A percentile compares a stretch with the other conserved stretches of the same genome.
phyloP scores from a whole-genome alignment of 2,329 filamentous ascomycete genomes.

The Fusarium chaquense region DNA sequence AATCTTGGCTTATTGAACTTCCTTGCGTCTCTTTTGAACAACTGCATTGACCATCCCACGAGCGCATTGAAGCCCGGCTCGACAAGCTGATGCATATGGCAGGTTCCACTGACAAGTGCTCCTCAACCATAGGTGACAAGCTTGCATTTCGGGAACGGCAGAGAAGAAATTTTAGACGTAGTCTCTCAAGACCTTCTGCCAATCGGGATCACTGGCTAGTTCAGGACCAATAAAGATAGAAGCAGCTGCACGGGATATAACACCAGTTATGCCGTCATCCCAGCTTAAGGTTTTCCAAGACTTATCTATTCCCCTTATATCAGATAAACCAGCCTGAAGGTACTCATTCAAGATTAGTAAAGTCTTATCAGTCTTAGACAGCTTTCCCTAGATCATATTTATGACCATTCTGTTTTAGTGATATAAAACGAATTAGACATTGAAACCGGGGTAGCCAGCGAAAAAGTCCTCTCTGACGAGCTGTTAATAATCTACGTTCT shows the following conservation, averaged over 20 bases:
- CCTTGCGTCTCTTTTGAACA: not conserved
- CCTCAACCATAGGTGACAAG: not conserved
- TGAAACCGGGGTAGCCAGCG: not conserved
- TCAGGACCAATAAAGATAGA: not conserved
- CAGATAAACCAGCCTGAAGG: not conserved
- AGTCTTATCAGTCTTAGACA: slow-evolving; percentile 1
- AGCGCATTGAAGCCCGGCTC: not conserved
- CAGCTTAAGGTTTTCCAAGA: not conserved
- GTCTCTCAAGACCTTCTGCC: not conserved
- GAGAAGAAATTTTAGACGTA: not conserved
- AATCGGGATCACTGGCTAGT: not conserved
- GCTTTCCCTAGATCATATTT: slow-evolving; percentile 2
- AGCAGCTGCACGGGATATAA: slow-evolving; percentile 1
- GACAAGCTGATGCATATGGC: not conserved
- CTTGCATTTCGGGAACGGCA: not conserved
- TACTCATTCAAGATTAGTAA: not conserved
- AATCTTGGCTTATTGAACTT: accelerated
- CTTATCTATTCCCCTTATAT: not conserved
- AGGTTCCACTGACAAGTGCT: not conserved
- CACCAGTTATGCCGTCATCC: not conserved
- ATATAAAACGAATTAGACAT: not conserved
- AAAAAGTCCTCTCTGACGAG: not conserved
- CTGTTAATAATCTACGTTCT: not conserved
- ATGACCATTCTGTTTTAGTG: not conserved
- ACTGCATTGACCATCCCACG: not conserved